These are phyloP conservation scores for Narthecium ossifragum DNA, from an alignment of 106 monocot species.

Conservation along the genomic window DNA sequence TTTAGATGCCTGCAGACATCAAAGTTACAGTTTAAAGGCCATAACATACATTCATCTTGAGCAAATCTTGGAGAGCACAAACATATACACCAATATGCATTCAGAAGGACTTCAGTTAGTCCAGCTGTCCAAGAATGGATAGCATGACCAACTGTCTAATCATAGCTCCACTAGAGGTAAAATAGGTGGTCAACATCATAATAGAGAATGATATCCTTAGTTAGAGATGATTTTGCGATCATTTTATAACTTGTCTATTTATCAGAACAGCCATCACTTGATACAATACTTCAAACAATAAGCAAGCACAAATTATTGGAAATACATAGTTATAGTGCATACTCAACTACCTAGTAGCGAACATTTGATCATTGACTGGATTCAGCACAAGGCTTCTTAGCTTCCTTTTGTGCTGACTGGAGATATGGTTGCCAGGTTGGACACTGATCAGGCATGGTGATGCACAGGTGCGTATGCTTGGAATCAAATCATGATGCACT, in stretches of 20 bases:
- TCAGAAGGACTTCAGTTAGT: too few species aligned
- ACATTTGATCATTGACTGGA: conserved; percentile 45
- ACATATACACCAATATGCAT: too few species aligned
- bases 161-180: neutral
- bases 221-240: neutral
- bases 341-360: conserved; percentile 56
- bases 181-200: neutral
- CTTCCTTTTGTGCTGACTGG: conserved; percentile 80
- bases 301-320: too few species aligned
- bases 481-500: conserved; percentile 62
- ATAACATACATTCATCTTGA: too few species aligned
- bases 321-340: neutral
- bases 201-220: neutral
- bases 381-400: conserved; percentile 54
- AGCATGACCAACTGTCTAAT: too few species aligned
- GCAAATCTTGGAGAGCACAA: too few species aligned
- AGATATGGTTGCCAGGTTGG: conserved; percentile 20
- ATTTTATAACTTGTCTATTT: neutral
- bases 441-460: conserved; percentile 29
- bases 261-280: too few species aligned
- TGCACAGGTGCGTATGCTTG: conserved; percentile 31
- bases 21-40: too few species aligned
- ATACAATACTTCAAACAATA: neutral
- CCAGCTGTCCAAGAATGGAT: too few species aligned
- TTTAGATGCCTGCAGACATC: too few species aligned